A percentile compares a stretch with the other conserved stretches of the same genome.
Evolutionary conservation across 192 early-diverging fungal species (phyloP).

Genomic region (Podila clonocystis): DNA sequence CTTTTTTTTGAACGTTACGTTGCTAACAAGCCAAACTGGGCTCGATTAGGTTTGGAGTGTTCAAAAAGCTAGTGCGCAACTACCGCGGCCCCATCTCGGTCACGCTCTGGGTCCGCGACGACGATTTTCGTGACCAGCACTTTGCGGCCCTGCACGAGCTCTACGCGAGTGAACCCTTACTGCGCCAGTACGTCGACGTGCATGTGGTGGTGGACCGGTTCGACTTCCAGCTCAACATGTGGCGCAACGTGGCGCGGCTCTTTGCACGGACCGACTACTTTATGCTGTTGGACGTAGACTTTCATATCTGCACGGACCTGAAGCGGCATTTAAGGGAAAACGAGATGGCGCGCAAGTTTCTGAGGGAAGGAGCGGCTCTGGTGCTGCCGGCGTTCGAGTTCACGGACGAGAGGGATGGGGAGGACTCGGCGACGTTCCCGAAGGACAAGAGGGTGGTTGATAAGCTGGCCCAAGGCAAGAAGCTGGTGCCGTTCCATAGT

Average conservation of each 20-base stretch:
- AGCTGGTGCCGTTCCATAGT: constrained; percentile 62
- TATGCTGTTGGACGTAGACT: constrained; percentile 70
- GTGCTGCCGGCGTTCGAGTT: constrained; percentile 69
- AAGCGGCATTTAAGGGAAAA: constrained; percentile 46
- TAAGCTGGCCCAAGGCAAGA: constrained; percentile 47
- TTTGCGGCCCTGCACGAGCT: constrained; percentile 57
- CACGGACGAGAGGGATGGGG: constrained; percentile 57
- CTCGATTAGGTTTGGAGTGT: constrained; percentile 49
- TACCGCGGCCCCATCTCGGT: constrained; percentile 64
- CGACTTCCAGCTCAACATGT: constrained; percentile 71
- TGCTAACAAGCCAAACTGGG: too few relatives aligned
- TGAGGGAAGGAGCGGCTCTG: constrained; percentile 55
- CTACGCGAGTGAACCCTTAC: constrained; percentile 56
- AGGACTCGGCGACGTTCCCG: constrained; percentile 59
- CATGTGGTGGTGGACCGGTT: constrained; percentile 70
- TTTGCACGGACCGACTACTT: constrained; percentile 68
- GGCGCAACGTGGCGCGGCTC: constrained; percentile 70
- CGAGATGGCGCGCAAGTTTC: constrained; percentile 41
- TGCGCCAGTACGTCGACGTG: constrained; percentile 62
- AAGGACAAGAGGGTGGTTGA: constrained; percentile 54
- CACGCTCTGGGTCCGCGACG: constrained; percentile 65
- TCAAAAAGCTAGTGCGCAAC: constrained; percentile 49
- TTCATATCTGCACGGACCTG: constrained; percentile 66
- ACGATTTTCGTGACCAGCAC: constrained; percentile 52
- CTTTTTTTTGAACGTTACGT: too few relatives aligned